Evolutionary conservation across 305 asterid species (phyloP).

Genomic region (Nicotiana rustica): DNA sequence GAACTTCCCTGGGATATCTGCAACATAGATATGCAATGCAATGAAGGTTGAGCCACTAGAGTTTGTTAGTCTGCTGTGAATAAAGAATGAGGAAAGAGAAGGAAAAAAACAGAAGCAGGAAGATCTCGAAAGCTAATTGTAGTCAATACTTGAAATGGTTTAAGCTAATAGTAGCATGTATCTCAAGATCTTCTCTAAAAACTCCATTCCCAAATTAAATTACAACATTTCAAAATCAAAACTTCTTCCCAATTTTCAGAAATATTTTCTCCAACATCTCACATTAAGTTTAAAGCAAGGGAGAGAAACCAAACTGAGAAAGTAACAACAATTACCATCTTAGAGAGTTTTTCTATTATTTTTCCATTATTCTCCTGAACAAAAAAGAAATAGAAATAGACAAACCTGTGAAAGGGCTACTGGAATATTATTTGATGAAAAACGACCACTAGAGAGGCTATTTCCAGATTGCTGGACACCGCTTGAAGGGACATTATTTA

Average conservation of each 20-base stretch:
- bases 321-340: background rate
- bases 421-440: constrained; percentile 88
- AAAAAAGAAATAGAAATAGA: constrained; percentile 38
- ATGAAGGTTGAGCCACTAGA: background rate
- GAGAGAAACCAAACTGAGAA: constrained; percentile 18
- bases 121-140: background rate
- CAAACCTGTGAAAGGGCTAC: constrained; percentile 88
- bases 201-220: background rate
- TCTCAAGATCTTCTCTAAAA: constrained; percentile 2
- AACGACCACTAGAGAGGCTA: constrained; percentile 86
- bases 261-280: constrained; percentile 16
- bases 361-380: constrained; percentile 32
- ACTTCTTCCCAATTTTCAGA: background rate
- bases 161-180: background rate
- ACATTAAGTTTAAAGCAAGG: background rate
- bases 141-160: background rate
- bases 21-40: constrained; percentile 32
- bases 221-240: constrained; percentile 10
- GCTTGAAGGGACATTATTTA: constrained; percentile 83
- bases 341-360: background rate
- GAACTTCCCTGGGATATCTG: constrained; percentile 91
- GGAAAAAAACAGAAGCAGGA: background rate
- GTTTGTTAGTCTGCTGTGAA: background rate
- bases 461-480: constrained; percentile 91
- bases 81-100: background rate